Conservation (phyloP, 2,329 filamentous ascomycete species). For the Beauveria caledonica region DNA sequence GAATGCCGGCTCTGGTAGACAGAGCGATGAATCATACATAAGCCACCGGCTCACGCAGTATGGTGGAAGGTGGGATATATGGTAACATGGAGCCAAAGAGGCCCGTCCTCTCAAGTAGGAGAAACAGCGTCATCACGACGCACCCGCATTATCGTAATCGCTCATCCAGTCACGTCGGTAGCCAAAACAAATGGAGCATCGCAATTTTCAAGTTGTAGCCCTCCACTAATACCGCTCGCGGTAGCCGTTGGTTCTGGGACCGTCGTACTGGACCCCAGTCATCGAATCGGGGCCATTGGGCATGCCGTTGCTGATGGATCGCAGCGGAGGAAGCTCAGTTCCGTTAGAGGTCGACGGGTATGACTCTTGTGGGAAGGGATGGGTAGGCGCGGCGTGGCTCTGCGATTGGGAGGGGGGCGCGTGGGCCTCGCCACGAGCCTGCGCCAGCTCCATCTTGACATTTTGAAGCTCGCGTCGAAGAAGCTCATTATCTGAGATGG, state of each 20-base stretch:
- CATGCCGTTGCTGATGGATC: constrained; percentile 39
- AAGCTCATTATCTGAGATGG: constrained; percentile 36
- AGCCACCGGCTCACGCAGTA: background rate
- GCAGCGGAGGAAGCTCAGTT: constrained; percentile 49
- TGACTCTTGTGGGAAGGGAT: constrained; percentile 22
- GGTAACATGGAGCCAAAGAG: background rate
- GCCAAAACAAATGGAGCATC: background rate
- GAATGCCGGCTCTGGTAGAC: background rate
- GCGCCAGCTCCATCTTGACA: constrained; percentile 24
- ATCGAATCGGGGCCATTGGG: constrained; percentile 48
- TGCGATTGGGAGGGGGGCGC: constrained; percentile 19
- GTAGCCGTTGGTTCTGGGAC: constrained; percentile 36
- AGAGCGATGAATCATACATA: background rate
- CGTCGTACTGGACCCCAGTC: constrained; percentile 58
- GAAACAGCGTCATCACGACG: background rate
- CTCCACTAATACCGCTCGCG: constrained; percentile 30
- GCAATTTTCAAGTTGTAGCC: too few species aligned
- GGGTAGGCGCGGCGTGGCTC: constrained; percentile 20
- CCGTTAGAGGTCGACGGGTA: constrained; percentile 27
- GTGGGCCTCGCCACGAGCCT: constrained; percentile 31
- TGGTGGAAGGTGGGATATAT: background rate
- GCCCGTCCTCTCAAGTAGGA: background rate
- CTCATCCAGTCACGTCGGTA: background rate
- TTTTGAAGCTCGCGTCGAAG: constrained; percentile 41
- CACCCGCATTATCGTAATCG: background rate